Base-by-base conservation (phyloP, 352 stramenopile species). In the Phytophthora pisi region DNA sequence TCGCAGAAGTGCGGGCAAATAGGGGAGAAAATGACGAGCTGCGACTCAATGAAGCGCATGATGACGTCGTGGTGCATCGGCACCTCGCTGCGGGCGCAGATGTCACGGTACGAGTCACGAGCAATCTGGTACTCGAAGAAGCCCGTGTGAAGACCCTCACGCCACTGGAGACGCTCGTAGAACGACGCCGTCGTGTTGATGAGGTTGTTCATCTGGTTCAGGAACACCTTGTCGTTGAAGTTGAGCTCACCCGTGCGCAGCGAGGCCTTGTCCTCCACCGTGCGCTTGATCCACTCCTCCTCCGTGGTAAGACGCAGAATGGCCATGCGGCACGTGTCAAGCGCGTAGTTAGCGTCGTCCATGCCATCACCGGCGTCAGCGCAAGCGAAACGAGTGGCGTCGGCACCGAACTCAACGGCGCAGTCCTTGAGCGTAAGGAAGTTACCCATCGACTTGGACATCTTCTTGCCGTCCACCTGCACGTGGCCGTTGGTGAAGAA, bases 401-500 rank as follows among this genome's bases (percentile, higher is more conserved):
- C 96, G n/a, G 96, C 93, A 66, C 88, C 95, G 71, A 98, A 99
- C 54, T 98, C 94, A 28, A 92, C 84, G 28, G 98, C 84, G 34
- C 95, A 98, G 68, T 99, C 97, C 75, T 99, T 92, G 66, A 99
- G 88, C 72, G 98, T 99, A 43, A 99, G 76, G 77, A 99, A 99
- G 83, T 99, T 99, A 40, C 98, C 98, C 75, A 96, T 97, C 5
- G 93, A 99, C 88, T 99, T 99, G 52, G 92, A 98, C 98, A 99
- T 99, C 82, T 99, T 99, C 80, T 99, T 95, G 6, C 95, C 97
- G 67, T 99, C 97, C 30, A 98, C 85, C 51, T 92, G 89, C 40
- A 99, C 84, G 83, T 99, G 97, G 26, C 98, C 98, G 77, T 99
- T 99, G 57, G 95, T 99, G 81, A 99, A 99, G 78, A 99, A 99